Evolutionary conservation across 495 filamentous ascomycete species (phyloP).

Genomic region (Aspergillus sclerotiicarbonarius): DNA sequence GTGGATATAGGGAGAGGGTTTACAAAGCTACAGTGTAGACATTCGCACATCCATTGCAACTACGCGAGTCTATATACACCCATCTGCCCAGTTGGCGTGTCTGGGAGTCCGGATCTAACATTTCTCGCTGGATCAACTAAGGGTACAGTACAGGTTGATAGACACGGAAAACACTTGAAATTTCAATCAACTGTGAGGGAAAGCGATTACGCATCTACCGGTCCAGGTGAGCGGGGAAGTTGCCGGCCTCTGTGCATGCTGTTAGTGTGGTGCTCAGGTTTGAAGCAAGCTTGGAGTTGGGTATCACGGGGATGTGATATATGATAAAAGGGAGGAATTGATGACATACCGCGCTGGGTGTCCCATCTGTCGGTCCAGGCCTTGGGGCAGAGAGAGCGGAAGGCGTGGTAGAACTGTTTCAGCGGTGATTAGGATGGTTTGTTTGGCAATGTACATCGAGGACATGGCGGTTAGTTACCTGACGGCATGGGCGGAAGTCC

Average conservation of each 20-base stretch:
- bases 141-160: slow-evolving; percentile 48
- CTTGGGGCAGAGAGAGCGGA: slow-evolving; percentile 94
- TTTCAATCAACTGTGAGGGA: slow-evolving; percentile 26
- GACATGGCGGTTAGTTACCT: slow-evolving; percentile 54
- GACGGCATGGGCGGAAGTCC: slow-evolving; percentile 95
- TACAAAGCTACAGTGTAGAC: not conserved
- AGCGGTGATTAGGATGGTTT: not conserved
- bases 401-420: slow-evolving; percentile 85
- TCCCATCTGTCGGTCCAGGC: slow-evolving; percentile 96
- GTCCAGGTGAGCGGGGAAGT: slow-evolving; percentile 69
- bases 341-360: slow-evolving; percentile 82
- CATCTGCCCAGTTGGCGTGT: slow-evolving; percentile 17
- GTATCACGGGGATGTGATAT: not conserved
- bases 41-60: slow-evolving; percentile 18
- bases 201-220: slow-evolving; percentile 28
- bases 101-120: not conserved
- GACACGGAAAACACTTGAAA: slow-evolving; percentile 33
- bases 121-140: slow-evolving; percentile 4
- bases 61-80: slow-evolving; percentile 38
- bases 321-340: slow-evolving; percentile 9
- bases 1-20: not conserved
- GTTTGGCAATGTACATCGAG: not conserved
- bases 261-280: not conserved
- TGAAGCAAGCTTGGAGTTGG: not conserved
- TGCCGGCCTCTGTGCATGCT: slow-evolving; percentile 70